A percentile compares a stretch with the other conserved stretches of the same genome.
Conservation (phyloP, 2,329 filamentous ascomycete species). For the Exophiala viscosa region DNA sequence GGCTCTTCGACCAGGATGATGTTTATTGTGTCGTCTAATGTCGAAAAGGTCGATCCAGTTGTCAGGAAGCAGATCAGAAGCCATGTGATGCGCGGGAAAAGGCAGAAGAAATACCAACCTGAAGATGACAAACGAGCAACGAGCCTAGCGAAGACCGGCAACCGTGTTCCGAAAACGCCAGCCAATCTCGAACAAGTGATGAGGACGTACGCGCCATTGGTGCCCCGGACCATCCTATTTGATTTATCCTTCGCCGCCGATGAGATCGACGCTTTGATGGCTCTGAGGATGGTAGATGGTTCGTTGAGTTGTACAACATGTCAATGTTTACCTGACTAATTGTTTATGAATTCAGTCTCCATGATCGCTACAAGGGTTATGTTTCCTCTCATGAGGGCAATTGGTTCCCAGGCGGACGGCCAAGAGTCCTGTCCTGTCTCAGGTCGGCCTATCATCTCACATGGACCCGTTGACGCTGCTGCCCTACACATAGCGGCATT, state of each 20-base stretch:
- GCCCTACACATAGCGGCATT: conserved; percentile 39
- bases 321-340: conserved; percentile 1
- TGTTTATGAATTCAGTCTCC: conserved; percentile 30
- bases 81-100: conserved; percentile 15
- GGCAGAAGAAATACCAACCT: conserved; percentile 12
- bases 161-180: not conserved
- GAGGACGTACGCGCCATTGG: not conserved
- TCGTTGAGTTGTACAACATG: conserved; percentile 8
- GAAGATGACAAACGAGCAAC: not conserved
- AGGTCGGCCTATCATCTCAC: conserved; percentile 34
- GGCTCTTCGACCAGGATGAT: conserved; percentile 2
- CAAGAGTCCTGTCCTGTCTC: not conserved
- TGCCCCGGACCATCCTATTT: conserved; percentile 9
- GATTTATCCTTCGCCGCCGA: conserved; percentile 31
- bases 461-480: conserved; percentile 30
- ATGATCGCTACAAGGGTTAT: conserved; percentile 33
- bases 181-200: conserved; percentile 4
- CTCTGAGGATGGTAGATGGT: conserved; percentile 32
- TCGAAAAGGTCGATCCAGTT: conserved; percentile 8
- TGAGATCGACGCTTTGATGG: conserved; percentile 28
- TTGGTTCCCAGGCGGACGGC: conserved; percentile 30
- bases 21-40: conserved; percentile 15
- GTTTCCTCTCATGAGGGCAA: conserved; percentile 34
- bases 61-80: conserved; percentile 17
- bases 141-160: not conserved